phyloP scores from a whole-genome alignment of 768 basidiomycete species.

The Dentipellis sp. region DNA sequence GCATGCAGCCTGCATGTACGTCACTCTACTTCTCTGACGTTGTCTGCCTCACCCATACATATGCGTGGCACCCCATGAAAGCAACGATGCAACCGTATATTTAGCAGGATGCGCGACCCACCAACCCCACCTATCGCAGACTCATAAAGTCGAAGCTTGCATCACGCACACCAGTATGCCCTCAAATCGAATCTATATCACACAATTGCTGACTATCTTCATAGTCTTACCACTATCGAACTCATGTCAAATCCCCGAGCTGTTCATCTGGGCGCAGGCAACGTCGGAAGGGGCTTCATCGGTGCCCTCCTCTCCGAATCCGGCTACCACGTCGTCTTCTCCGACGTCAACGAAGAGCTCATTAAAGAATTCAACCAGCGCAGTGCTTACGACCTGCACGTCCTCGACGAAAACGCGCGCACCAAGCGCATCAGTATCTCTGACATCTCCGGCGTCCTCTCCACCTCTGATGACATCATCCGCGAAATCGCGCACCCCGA shows the following conservation, averaged over 20 bases:
- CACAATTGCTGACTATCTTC: not conserved
- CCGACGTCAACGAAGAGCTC: slow-evolving; percentile 24
- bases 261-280: slow-evolving; percentile 31
- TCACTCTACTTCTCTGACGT: too few relatives aligned
- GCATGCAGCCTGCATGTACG: too few relatives aligned
- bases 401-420: slow-evolving; percentile 21
- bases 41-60: too few relatives aligned
- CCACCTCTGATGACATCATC: slow-evolving; percentile 9
- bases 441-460: slow-evolving; percentile 16
- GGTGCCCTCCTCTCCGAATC: slow-evolving; percentile 27
- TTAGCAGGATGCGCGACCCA: too few relatives aligned
- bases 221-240: not conserved
- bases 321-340: slow-evolving; percentile 29
- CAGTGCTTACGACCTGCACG: slow-evolving; percentile 22
- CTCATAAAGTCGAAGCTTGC: too few relatives aligned
- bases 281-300: slow-evolving; percentile 31
- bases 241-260: slow-evolving; percentile 15
- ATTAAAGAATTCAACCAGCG: slow-evolving; percentile 24
- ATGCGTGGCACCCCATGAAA: too few relatives aligned
- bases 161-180: too few relatives aligned
- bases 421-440: slow-evolving; percentile 10
- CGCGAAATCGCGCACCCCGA: slow-evolving; percentile 15
- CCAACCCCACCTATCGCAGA: too few relatives aligned
- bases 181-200: too few relatives aligned
- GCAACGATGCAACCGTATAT: too few relatives aligned